Percentiles rank a stretch among this genome's conserved stretches.
Conservation (phyloP, 2,329 filamentous ascomycete genomes). For the Cordyceps javanica region DNA sequence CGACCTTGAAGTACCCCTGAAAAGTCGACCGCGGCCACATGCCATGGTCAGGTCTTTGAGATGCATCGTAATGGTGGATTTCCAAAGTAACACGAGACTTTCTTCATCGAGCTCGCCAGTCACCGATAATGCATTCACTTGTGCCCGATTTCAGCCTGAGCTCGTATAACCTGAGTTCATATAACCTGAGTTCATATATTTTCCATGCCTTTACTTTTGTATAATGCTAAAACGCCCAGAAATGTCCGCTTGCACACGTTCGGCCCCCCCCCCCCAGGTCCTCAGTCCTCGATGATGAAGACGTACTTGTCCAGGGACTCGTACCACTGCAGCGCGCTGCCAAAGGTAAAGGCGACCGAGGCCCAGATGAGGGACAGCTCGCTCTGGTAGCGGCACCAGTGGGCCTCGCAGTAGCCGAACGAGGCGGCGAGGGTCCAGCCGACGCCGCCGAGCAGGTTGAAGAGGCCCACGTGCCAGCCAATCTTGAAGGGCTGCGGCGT, state of each 20-base stretch:
- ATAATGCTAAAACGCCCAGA: background rate
- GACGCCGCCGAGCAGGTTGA: conserved; percentile 55
- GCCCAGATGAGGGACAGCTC: conserved; percentile 27
- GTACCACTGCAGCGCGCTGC: conserved; percentile 20
- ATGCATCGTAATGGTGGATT: too few species aligned
- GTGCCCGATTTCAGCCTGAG: too few species aligned
- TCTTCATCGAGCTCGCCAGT: too few species aligned
- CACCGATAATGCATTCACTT: too few species aligned
- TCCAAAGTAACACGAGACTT: too few species aligned
- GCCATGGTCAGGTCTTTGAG: too few species aligned
- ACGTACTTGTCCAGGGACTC: conserved; percentile 20
- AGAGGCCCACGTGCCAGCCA: conserved; percentile 60
- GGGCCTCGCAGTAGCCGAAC: conserved; percentile 40
- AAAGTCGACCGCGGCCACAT: too few species aligned
- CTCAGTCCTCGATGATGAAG: conserved; percentile 9
- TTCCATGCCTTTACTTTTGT: too few species aligned
- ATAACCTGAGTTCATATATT: too few species aligned
- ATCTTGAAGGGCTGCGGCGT: conserved; percentile 46
- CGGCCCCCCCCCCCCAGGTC: too few species aligned
- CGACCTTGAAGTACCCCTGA: too few species aligned
- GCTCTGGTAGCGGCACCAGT: conserved; percentile 35
- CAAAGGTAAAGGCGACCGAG: conserved; percentile 15
- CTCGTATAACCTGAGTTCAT: too few species aligned
- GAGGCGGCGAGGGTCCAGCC: conserved; percentile 56
- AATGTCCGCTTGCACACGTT: background rate